Base-by-base conservation (phyloP, 257 asterid species). In the Linaria vulgaris region DNA sequence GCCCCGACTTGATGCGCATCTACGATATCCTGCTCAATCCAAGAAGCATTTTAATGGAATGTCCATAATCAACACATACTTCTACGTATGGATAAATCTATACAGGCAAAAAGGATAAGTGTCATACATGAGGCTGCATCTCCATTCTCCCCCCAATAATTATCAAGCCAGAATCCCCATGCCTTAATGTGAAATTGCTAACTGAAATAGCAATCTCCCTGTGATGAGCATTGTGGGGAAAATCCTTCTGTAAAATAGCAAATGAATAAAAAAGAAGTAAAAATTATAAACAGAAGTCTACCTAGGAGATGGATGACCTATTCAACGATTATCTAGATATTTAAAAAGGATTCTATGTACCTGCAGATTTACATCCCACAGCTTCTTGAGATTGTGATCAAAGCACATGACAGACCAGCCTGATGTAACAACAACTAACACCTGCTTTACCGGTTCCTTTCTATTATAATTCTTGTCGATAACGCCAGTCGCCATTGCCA, bases 91-190 rank as follows among this genome's bases (percentile, higher is more conserved):
- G 41, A 66, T 34, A 30, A 56, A 68, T n/a, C 34, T 44, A 62
- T n/a, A 48, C 8, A 47, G 43, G 54, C 58, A 47, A 64, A n/a
- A n/a, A 70, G 61, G 70, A 71, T 17, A 38, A 78, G 63, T 44
- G 24, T 59, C 96, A 63, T 81, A 94, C 99, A 77, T 94, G 87
- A 61, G 95, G 96, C 72, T 85, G 95, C 85, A 94, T 84, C 84
- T 90, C 99, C 99, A 94, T 87, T 73, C 99, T 86, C 51, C 97
- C 99, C 55, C 96, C 99, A 72, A 94, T 78, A 80, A 94, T 81
- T 25, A 94, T 72, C 87, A 94, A 82, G 66, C 97, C 99, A 23
- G 96, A 63, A 81, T 90, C 96, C 64, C 97, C 97, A 46, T 90
- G 97, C 79, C 74, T 90, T 64, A 94, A 59, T n/a, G 99, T 94